Evolutionary conservation across 2,329 filamentous ascomycete genomes (phyloP).

Genomic region (Fusarium sp.): DNA sequence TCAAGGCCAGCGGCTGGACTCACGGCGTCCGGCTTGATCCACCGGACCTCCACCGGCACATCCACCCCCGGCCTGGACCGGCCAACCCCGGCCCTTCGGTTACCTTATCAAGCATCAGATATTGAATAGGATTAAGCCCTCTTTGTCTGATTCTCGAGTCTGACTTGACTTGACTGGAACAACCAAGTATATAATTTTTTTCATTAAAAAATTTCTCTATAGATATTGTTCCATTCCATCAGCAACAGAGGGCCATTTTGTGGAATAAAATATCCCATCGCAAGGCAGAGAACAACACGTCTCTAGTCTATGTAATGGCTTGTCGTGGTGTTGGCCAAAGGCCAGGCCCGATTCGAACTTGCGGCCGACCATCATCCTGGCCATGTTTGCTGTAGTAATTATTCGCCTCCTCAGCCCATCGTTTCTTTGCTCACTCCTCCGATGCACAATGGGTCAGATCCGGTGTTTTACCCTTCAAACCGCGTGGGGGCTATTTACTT

Average conservation of each 20-base stretch:
- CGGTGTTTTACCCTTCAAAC: neutral
- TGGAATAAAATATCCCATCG: slow-evolving; percentile 2
- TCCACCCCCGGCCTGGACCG: slow-evolving; percentile 33
- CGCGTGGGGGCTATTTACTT: slow-evolving; percentile 2
- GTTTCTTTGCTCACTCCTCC: neutral
- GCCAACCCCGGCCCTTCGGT: slow-evolving; percentile 25
- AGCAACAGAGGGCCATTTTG: neutral
- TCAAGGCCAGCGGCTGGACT: slow-evolving; percentile 38
- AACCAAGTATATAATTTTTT: neutral
- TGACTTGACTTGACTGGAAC: neutral
- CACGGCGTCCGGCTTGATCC: slow-evolving; percentile 36
- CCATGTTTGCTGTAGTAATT: neutral
- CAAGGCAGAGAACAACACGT: slow-evolving; percentile 1
- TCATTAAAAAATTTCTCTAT: too few species aligned
- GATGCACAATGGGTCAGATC: neutral
- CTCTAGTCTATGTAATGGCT: neutral
- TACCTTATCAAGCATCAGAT: slow-evolving; percentile 20
- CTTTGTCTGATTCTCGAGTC: neutral
- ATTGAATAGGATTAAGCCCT: slow-evolving; percentile 14
- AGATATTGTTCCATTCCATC: neutral
- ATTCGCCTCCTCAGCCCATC: neutral
- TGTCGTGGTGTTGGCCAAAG: slow-evolving; percentile 4
- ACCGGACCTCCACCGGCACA: slow-evolving; percentile 31
- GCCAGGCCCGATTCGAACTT: slow-evolving; percentile 3
- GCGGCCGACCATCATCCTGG: slow-evolving; percentile 7